Base-by-base conservation (phyloP, 805 yeast genomes). In the Yamadazyma kitorensis region DNA sequence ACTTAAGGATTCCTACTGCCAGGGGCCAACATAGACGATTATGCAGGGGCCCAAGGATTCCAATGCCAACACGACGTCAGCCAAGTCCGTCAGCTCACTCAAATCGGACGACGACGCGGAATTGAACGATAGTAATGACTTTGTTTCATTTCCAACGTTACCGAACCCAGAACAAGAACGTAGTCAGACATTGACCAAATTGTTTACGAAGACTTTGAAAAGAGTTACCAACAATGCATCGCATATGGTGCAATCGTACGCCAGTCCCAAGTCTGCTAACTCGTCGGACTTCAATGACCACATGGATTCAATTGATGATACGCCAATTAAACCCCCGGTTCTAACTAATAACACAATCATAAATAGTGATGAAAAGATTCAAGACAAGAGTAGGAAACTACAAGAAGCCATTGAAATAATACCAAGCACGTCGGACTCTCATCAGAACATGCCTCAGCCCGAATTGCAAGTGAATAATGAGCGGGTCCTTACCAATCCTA, bases 161-260 rank as follows among this genome's bases (percentile, higher is more conserved):
- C 68, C 72, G 6, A 71, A 67, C 47, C 71, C 72, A 2, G 63
- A 64, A 34, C 50, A 52, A 27, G 61, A 57, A 12, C 51, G 55
- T 29, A 41, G 55, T 34, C 54, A 55, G 38, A 56, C 69, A 5
- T 41, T 67, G 13, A 51, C 68, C 8, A 50, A 54, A 9, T 53
- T 67, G 22, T 49, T 67, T 40, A 44, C 66, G 27, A 60, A 55
- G 34, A 67, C 73, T 0, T 41, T 67, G 8, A 49, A 69, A 23
- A 55, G 64, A 34, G 73, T 67, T 18, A 67, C 72, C 24, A 58
- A 57, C 39, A 67, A 67, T 43, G 73, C 72, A 5, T 55, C 68
- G 17, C 47, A 51, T 35, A 49, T 65, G 31, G 70, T 65, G 10
- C 38, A 34, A 24, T 16, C 39, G n/a, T 43, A 43, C 28, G 34